A percentile compares a stretch with the other conserved stretches of the same genome.
Evolutionary conservation across 176 grass and related monocot genomes (phyloP).

Genomic region (Alopecurus myosuroides): DNA sequence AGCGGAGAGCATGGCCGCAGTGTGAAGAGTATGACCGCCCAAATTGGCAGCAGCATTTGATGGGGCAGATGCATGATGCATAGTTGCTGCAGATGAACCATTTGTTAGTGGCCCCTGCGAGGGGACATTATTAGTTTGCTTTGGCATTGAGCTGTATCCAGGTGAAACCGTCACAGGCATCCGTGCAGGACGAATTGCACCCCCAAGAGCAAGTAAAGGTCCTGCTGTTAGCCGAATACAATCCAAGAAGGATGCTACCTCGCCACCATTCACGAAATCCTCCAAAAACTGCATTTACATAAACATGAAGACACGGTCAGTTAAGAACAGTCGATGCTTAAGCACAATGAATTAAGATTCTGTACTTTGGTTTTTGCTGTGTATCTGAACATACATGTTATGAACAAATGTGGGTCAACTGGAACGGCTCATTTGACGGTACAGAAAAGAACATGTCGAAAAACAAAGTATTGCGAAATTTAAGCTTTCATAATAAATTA

Average conservation of each 20-base stretch:
- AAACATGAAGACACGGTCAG: conserved; percentile 9
- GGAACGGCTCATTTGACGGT: conserved; percentile 11
- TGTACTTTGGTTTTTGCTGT: conserved; percentile 10
- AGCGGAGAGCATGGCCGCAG: conserved; percentile 78
- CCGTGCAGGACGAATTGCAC: conserved; percentile 93
- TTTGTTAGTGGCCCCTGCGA: conserved; percentile 49
- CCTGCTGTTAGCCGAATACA: conserved; percentile 94
- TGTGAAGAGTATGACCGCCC: conserved; percentile 62
- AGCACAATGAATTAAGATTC: background rate
- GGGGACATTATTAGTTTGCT: conserved; percentile 41
- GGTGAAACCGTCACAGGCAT: conserved; percentile 88
- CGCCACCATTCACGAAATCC: conserved; percentile 97
- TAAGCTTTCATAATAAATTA: background rate
- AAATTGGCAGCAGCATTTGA: conserved; percentile 54
- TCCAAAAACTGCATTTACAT: conserved; percentile 86
- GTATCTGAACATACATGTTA: background rate
- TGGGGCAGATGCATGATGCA: conserved; percentile 41
- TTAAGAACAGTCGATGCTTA: background rate
- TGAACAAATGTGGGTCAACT: background rate
- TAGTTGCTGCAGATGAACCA: conserved; percentile 54
- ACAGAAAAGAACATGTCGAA: background rate
- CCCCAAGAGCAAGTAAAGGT: conserved; percentile 94
- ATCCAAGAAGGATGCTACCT: conserved; percentile 98
- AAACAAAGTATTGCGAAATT: background rate
- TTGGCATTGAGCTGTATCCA: conserved; percentile 51